Percentiles rank a stretch among this genome's conserved stretches.
phyloP scores from a whole-genome alignment of 176 grass and related monocot genomes.

The Zoysia japonica region DNA sequence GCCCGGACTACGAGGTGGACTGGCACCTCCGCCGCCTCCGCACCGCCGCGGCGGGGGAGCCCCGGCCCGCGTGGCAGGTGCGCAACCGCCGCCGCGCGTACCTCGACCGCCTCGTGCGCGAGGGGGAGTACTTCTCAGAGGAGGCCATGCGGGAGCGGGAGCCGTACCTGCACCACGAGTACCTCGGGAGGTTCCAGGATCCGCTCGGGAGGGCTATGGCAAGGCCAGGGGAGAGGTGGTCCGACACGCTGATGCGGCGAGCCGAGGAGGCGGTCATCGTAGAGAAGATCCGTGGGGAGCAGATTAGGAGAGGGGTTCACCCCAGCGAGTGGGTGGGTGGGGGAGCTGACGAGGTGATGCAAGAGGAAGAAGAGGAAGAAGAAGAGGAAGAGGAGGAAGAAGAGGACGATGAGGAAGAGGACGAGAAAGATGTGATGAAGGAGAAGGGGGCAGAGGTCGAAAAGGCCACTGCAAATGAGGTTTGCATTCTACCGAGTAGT shows the following conservation, averaged over 20 bases:
- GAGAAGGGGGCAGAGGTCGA: neutral
- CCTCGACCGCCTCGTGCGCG: conserved; percentile 59
- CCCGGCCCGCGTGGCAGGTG: conserved; percentile 43
- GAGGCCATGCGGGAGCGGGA: conserved; percentile 92
- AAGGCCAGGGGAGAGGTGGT: conserved; percentile 79
- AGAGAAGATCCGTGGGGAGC: conserved; percentile 83
- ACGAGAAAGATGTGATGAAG: neutral
- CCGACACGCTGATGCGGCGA: conserved; percentile 77
- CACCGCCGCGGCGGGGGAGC: neutral
- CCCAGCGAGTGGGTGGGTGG: conserved; percentile 73
- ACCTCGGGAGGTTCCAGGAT: conserved; percentile 81
- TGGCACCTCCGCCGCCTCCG: conserved; percentile 79
- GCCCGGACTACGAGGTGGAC: conserved; percentile 68
- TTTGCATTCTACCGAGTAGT: neutral
- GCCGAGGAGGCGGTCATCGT: conserved; percentile 75
- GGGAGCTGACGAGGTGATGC: conserved; percentile 19
- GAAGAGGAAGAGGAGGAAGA: neutral
- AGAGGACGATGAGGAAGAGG: neutral
- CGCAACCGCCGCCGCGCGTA: conserved; percentile 80
- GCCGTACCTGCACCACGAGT: conserved; percentile 84
- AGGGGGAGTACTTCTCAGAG: conserved; percentile 91
- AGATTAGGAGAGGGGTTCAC: conserved; percentile 68
- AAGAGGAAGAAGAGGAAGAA: conserved; percentile 25
- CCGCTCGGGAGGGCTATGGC: conserved; percentile 60
- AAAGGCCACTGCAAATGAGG: neutral